Conservation (phyloP, 176 grass and related monocot genomes). For the Triticum aestivum region IWGSC_CS_RefSeq_v2.1 NC_057814.1:556259009-556259508, state of each 20-base stretch:
- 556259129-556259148: conserved; percentile 88
- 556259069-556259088: conserved; percentile 53
- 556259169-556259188: conserved; percentile 70
- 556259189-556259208: conserved; percentile 84
- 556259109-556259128: conserved; percentile 81
- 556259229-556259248: not conserved
- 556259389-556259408: conserved; percentile 92
- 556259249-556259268: not conserved
- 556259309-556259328: too few relatives aligned
- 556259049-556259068: conserved; percentile 89
- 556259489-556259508: too few relatives aligned
- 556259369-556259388: not conserved
- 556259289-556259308: too few relatives aligned
- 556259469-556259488: not conserved
- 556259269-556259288: not conserved
- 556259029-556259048: conserved; percentile 78
- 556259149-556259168: conserved; percentile 73
- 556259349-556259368: not conserved
- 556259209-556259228: conserved; percentile 76
- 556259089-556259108: conserved; percentile 40
- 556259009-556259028: conserved; percentile 89
- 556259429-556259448: conserved; percentile 26
- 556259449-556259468: not conserved
- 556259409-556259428: conserved; percentile 36
- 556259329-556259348: not conserved